These are phyloP conservation scores for Pugionium cornutum DNA, from an alignment of 345 rosid species.

Conservation along the genomic window DNA sequence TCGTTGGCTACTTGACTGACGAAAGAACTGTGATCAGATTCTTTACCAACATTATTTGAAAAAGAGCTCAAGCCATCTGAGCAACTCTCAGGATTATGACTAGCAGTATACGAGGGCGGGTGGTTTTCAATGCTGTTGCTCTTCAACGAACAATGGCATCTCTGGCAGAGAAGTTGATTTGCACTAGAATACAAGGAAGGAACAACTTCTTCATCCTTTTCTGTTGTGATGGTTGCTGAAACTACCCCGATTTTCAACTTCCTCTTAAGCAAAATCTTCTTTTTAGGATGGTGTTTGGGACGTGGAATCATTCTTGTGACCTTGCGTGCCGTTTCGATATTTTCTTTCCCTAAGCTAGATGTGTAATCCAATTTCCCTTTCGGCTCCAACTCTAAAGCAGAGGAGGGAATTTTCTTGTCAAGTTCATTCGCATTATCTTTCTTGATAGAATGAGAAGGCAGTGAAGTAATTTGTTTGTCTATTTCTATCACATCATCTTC, in stretches of 20 bases:
- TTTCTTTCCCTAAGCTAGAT: constrained; percentile 46
- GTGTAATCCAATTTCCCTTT: constrained; percentile 49
- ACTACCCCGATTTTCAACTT: constrained; percentile 54
- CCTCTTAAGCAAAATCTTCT: constrained; percentile 61
- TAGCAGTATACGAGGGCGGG: constrained; percentile 35
- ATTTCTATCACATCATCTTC: constrained; percentile 34
- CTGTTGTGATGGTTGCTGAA: constrained; percentile 36
- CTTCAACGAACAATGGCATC: constrained; percentile 74
- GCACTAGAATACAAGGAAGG: constrained; percentile 36
- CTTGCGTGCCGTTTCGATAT: constrained; percentile 52
- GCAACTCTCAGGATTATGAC: constrained; percentile 46
- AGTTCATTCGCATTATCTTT: constrained; percentile 11
- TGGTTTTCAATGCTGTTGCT: constrained; percentile 46
- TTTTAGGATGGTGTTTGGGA: constrained; percentile 56
- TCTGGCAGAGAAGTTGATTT: constrained; percentile 72
- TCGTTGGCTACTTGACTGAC: not conserved
- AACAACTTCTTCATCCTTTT: constrained; percentile 35
- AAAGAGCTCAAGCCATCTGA: constrained; percentile 39
- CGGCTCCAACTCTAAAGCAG: constrained; percentile 37
- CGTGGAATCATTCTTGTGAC: constrained; percentile 58
- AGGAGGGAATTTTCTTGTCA: constrained; percentile 11
- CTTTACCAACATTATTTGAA: constrained; percentile 28
- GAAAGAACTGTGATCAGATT: constrained; percentile 5
- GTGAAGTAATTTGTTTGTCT: constrained; percentile 39
- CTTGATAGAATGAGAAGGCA: constrained; percentile 31